Base-by-base conservation (phyloP, 176 grass and related monocot species). In the Raddia guianensis region DNA sequence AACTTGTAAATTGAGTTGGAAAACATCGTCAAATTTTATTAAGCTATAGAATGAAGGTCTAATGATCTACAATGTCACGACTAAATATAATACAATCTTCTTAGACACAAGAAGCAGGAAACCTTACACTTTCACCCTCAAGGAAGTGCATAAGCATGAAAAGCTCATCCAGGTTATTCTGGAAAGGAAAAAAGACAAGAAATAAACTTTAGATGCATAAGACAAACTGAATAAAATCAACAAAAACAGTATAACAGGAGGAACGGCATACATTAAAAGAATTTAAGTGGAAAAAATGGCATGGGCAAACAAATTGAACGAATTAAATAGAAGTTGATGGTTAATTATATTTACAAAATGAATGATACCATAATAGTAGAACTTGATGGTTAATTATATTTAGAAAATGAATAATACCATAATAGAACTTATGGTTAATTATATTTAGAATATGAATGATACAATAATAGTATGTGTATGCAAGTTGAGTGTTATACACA, bases 91-190 rank as follows among this genome's bases (percentile, higher is more conserved):
- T 43, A 85, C 76, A 63, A 49, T 27, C 27, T 63, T 63, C 37
- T 49, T 48, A 81, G 51, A 88, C 12, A 16, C 9, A 32, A 70
- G 58, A 56, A 87, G 33, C 49, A 87, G 8, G 13, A 66, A 59
- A 60, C 56, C 97, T 93, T 87, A 99, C 97, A 84, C 85, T 99
- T 80, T 95, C 93, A 63, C 90, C 97, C 80, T 99, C 97, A 70
- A 99, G 97, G 87, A 99, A 99, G 80, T 99, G 93, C 97, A 99
- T 99, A 49, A 99, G 91, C 91, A 99, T 96, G 90, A 99, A 99
- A 72, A 99, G 88, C 84, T 99, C 97, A 50, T 99, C 97, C 89
- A 99, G 86, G 66, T 99, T 99, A 81, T 99, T 99, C 97, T 99
- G 95, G 12, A 84, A 87, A 77, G 63, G 14, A 73, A 54, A 87